Percentiles rank a stretch among this genome's conserved stretches.
These are phyloP conservation scores for Fraxinus nigra DNA, from an alignment of 305 asterid genomes.

Conservation along the genomic window DNA sequence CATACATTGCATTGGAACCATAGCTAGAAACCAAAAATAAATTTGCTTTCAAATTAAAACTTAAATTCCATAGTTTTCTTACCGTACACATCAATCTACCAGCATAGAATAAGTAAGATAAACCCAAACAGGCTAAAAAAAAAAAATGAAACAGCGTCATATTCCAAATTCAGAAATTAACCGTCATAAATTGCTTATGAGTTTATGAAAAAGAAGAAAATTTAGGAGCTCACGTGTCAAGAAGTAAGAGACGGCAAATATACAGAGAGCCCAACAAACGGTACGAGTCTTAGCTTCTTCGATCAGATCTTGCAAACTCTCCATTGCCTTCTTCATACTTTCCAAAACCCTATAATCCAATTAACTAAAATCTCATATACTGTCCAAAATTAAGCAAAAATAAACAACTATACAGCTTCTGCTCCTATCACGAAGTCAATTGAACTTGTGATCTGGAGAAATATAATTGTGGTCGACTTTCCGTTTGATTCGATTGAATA, in stretches of 20 bases:
- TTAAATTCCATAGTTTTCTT: not conserved
- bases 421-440: not conserved
- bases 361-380: not conserved
- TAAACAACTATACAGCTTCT: not conserved
- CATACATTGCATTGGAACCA: not conserved
- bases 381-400: not conserved
- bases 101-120: not conserved
- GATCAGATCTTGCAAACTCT: constrained; percentile 79
- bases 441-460: not conserved
- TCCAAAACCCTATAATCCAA: constrained; percentile 22
- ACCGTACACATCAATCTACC: not conserved
- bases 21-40: not conserved
- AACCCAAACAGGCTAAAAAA: not conserved
- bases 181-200: not conserved
- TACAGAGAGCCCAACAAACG: constrained; percentile 87
- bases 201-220: not conserved
- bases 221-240: constrained; percentile 65
- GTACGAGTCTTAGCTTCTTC: constrained; percentile 95
- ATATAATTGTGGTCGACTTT: not conserved
- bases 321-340: constrained; percentile 32
- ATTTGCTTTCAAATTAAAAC: not conserved
- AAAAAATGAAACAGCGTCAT: not conserved
- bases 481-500: not conserved
- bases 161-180: not conserved
- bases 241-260: constrained; percentile 77